Percentiles rank a stretch among this genome's conserved stretches.
phyloP scores from a whole-genome alignment of 371 early-diverging fungal genomes.

The Coemansia sp. region DNA sequence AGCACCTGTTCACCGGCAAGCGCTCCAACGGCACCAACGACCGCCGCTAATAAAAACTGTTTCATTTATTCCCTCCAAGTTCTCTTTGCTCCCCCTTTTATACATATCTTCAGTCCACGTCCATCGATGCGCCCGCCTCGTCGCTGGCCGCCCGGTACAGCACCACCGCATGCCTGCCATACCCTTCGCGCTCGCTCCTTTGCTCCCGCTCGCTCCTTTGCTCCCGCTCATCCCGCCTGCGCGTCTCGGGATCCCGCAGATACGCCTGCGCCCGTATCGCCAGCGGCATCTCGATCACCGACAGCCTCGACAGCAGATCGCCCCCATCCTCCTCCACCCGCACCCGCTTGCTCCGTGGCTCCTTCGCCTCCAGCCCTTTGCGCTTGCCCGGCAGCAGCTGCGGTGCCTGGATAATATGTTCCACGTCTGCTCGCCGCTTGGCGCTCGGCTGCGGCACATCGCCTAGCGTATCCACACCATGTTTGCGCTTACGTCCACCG shows the following conservation, averaged over 20 bases:
- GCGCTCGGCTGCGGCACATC: background rate
- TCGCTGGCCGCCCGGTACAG: conserved; percentile 13
- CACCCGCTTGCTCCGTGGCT: background rate
- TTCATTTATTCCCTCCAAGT: too few relatives aligned
- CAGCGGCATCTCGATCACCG: conserved; percentile 32
- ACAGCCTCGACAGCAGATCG: conserved; percentile 2
- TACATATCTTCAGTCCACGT: conserved; percentile 2
- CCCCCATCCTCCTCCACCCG: background rate
- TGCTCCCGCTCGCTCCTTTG: background rate
- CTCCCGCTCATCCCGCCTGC: background rate
- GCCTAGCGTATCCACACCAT: too few relatives aligned
- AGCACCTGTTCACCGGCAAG: conserved; percentile 97
- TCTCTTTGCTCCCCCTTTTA: background rate
- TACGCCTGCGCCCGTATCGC: conserved; percentile 27
- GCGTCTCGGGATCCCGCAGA: background rate
- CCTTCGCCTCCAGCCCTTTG: too few relatives aligned
- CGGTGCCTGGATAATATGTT: background rate
- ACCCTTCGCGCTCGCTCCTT: background rate
- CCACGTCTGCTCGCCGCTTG: background rate
- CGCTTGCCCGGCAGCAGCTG: background rate
- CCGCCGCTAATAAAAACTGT: conserved; percentile 63
- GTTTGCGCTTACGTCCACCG: too few relatives aligned
- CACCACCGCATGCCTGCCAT: conserved; percentile 15
- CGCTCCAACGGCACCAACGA: conserved; percentile 78
- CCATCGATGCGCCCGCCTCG: background rate